Conservation (phyloP, 2,329 filamentous ascomycete species). For the Fusarium buharicum region DNA sequence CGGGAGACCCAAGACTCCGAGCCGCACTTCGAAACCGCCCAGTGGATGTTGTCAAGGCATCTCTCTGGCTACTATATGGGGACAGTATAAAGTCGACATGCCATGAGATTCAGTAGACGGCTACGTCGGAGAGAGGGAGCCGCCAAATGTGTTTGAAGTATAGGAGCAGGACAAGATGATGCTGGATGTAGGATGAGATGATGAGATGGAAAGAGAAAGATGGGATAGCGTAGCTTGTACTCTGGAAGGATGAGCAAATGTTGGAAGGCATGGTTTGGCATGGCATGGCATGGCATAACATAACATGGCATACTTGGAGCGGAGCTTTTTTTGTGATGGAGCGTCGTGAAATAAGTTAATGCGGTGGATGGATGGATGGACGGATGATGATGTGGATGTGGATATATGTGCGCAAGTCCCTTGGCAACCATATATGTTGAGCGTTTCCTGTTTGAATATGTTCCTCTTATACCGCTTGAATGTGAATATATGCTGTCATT, state of each 20-base stretch:
- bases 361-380: constrained; percentile 26
- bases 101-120: constrained; percentile 2
- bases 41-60: constrained; percentile 6
- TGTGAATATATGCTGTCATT: not conserved
- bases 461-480: not conserved
- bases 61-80: constrained; percentile 4
- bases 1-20: constrained; percentile 5
- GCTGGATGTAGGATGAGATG: constrained; percentile 21
- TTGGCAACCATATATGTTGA: constrained; percentile 29
- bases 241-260: constrained; percentile 45
- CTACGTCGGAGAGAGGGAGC: constrained; percentile 12
- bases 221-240: constrained; percentile 41
- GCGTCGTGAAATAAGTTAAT: constrained; percentile 40
- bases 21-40: constrained; percentile 16
- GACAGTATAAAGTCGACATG: constrained; percentile 8
- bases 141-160: constrained; percentile 6
- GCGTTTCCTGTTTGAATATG: constrained; percentile 11
- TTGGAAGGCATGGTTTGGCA: constrained; percentile 12
- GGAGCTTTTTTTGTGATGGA: constrained; percentile 34
- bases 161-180: constrained; percentile 21
- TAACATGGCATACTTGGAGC: constrained; percentile 13
- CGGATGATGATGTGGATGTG: constrained; percentile 32
- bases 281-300: constrained; percentile 5
- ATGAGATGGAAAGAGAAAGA: constrained; percentile 27
- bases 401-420: constrained; percentile 37